Evolutionary conservation across 805 yeast genomes (phyloP).

Genomic region (Priceomyces castillae): DNA sequence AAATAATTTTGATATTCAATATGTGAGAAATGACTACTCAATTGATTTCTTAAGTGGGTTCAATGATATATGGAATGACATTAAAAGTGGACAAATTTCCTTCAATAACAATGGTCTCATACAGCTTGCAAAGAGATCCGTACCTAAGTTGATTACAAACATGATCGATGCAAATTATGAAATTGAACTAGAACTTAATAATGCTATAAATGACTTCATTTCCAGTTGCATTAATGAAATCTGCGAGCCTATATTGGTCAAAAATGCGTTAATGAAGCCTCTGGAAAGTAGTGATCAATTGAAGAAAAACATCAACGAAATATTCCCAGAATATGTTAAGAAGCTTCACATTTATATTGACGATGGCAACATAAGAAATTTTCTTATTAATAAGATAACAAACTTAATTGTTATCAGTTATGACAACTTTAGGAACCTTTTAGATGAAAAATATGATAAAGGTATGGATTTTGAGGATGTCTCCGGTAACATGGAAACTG

Average conservation of each 20-base stretch:
- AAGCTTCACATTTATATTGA: slow-evolving; percentile 54
- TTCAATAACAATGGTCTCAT: slow-evolving; percentile 39
- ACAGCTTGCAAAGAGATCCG: slow-evolving; percentile 60
- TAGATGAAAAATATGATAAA: slow-evolving; percentile 24
- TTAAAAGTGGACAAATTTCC: slow-evolving; percentile 45
- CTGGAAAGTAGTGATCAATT: slow-evolving; percentile 38
- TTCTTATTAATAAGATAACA: slow-evolving; percentile 28
- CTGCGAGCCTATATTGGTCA: slow-evolving; percentile 41
- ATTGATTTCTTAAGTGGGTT: slow-evolving; percentile 79
- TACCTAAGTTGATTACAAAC: slow-evolving; percentile 76
- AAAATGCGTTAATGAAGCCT: slow-evolving; percentile 21
- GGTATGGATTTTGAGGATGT: slow-evolving; percentile 16
- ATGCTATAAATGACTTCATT: slow-evolving; percentile 66
- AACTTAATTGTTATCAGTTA: slow-evolving; percentile 59
- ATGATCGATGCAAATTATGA: slow-evolving; percentile 77
- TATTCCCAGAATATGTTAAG: slow-evolving; percentile 53
- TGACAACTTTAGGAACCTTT: slow-evolving; percentile 45
- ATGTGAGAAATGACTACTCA: slow-evolving; percentile 64
- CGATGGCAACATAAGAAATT: slow-evolving; percentile 45
- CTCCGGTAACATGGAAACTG: slow-evolving; percentile 59
- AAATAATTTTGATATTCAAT: slow-evolving; percentile 74
- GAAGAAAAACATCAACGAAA: slow-evolving; percentile 48
- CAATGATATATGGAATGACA: slow-evolving; percentile 39
- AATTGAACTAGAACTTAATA: slow-evolving; percentile 68
- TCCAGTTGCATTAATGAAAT: slow-evolving; percentile 46